These are phyloP conservation scores for Ciborinia camelliae DNA, from an alignment of 2,329 filamentous ascomycete species.

Conservation along the genomic window DNA sequence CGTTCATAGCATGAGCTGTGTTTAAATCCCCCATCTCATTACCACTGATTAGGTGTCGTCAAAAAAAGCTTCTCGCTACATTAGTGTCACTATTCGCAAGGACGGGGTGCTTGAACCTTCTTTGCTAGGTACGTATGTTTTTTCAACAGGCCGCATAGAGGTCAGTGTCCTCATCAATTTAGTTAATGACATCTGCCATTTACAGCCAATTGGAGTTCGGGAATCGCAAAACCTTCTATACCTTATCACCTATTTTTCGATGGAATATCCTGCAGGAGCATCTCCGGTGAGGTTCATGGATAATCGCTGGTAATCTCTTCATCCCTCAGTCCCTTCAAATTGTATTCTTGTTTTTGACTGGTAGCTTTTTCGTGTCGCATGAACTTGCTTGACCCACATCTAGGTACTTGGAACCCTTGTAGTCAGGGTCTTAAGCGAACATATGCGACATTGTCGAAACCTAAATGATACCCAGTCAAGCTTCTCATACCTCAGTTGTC, in stretches of 20 bases:
- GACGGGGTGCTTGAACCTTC: conserved; percentile 1
- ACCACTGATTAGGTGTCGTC: background rate
- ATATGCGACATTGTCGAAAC: conserved; percentile 37
- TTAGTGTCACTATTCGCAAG: background rate
- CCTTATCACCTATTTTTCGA: background rate
- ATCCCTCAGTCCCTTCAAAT: background rate
- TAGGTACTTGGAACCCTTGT: conserved; percentile 19
- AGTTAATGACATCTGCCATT: conserved; percentile 1
- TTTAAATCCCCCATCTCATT: background rate
- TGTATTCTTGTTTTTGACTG: background rate
- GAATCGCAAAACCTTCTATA: background rate
- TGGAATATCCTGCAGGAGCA: conserved; percentile 14
- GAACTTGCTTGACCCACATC: conserved; percentile 23
- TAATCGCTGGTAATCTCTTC: background rate
- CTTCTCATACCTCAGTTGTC: conserved; percentile 23
- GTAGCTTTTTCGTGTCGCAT: conserved; percentile 22
- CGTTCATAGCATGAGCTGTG: background rate
- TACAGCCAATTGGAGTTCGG: background rate
- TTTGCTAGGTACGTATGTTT: background rate
- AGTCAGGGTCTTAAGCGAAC: conserved; percentile 30
- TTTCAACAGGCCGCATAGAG: background rate
- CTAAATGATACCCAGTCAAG: conserved; percentile 30
- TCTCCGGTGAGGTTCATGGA: conserved; percentile 11
- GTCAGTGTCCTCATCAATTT: conserved; percentile 3
- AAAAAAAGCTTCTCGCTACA: background rate